Evolutionary conservation across 257 asterid genomes (phyloP).

Genomic region (Buddleja alternifolia): DNA sequence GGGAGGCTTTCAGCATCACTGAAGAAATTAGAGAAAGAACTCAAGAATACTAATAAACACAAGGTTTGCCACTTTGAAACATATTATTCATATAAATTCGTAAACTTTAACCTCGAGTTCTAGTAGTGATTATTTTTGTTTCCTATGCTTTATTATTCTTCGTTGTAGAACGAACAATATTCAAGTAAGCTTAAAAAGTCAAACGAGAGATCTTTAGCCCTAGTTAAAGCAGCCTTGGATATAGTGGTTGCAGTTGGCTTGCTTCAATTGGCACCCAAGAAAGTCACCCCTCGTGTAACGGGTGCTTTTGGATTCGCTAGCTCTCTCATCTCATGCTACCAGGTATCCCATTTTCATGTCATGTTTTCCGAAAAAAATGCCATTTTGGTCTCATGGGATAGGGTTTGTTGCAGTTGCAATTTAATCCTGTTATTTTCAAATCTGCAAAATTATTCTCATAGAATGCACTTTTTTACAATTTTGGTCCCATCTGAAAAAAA

Average conservation of each 20-base stretch:
- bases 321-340: slow-evolving; percentile 96
- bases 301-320: slow-evolving; percentile 82
- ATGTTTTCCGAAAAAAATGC: not conserved
- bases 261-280: slow-evolving; percentile 92
- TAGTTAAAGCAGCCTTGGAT: slow-evolving; percentile 76
- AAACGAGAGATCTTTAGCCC: slow-evolving; percentile 79
- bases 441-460: no score
- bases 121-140: slow-evolving; percentile 14
- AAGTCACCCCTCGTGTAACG: slow-evolving; percentile 90
- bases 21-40: slow-evolving; percentile 82
- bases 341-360: slow-evolving; percentile 47
- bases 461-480: no score
- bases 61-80: slow-evolving; percentile 55
- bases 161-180: slow-evolving; percentile 69
- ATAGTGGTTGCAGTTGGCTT: slow-evolving; percentile 90
- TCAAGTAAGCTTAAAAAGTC: slow-evolving; percentile 62
- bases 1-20: slow-evolving; percentile 84
- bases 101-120: slow-evolving; percentile 10
- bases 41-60: slow-evolving; percentile 58
- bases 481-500: no score
- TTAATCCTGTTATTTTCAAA: no score
- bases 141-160: slow-evolving; percentile 21
- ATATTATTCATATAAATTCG: slow-evolving; percentile 6
- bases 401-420: no score
- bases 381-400: not conserved